phyloP scores from a whole-genome alignment of 2,329 filamentous ascomycete species.

The Pseudogymnoascus sp. region DNA sequence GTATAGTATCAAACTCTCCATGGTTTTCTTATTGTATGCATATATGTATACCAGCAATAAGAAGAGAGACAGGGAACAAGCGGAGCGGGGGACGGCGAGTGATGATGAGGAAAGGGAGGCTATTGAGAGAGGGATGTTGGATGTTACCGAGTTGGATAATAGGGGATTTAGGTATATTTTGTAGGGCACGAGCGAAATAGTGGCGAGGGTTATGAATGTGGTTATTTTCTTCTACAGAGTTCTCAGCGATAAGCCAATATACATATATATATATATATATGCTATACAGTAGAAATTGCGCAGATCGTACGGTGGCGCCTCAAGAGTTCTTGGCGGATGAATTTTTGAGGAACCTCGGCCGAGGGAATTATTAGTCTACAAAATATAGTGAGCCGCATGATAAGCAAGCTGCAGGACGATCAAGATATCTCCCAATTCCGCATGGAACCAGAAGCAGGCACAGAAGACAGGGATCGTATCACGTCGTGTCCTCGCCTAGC shows the following conservation, averaged over 20 bases:
- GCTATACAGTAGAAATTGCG: too few relatives aligned
- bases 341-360: too few relatives aligned
- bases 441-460: neutral
- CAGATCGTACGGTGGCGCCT: too few relatives aligned
- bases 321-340: too few relatives aligned
- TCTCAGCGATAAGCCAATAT: too few relatives aligned
- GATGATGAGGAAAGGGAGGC: slow-evolving; percentile 42
- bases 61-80: slow-evolving; percentile 41
- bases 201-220: neutral
- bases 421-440: neutral
- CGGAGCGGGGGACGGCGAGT: slow-evolving; percentile 18
- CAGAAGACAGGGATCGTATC: too few relatives aligned
- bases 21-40: slow-evolving; percentile 43
- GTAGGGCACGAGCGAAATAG: slow-evolving; percentile 18
- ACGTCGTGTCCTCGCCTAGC: neutral
- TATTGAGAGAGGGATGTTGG: slow-evolving; percentile 47
- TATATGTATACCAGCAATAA: slow-evolving; percentile 51
- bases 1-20: slow-evolving; percentile 44
- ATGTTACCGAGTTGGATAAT: slow-evolving; percentile 49
- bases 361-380: too few relatives aligned
- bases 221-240: neutral
- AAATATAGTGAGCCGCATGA: too few relatives aligned
- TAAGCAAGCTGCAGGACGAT: too few relatives aligned
- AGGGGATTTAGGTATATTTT: slow-evolving; percentile 46
- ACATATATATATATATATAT: too few relatives aligned